Conservation (phyloP, 2,329 filamentous ascomycete species). For the Alternaria rosae region DNA sequence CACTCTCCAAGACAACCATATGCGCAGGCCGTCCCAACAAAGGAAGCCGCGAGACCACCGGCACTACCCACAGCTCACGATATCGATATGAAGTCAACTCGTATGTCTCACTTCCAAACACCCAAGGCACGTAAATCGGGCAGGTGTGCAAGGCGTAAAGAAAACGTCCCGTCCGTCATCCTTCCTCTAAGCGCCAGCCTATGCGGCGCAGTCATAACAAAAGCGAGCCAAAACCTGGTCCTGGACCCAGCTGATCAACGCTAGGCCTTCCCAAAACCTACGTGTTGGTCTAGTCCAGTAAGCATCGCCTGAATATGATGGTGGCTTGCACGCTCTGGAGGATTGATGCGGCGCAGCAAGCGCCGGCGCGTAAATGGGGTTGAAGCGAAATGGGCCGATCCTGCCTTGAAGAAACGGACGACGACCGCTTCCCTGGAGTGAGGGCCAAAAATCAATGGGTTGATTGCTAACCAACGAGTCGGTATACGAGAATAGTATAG, state of each 20-base stretch:
- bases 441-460: slow-evolving; percentile 17
- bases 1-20: not conserved
- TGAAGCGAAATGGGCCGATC: slow-evolving; percentile 9
- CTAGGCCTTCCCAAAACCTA: not conserved
- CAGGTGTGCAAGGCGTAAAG: slow-evolving; percentile 9
- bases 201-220: slow-evolving; percentile 7
- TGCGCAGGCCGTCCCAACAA: not conserved
- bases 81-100: not conserved
- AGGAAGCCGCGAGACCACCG: not conserved
- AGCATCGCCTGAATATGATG: not conserved
- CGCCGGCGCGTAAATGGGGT: slow-evolving; percentile 12
- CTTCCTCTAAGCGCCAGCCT: slow-evolving; percentile 14
- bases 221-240: not conserved
- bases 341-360: slow-evolving; percentile 9
- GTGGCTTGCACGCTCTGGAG: slow-evolving; percentile 7
- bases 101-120: slow-evolving; percentile 13
- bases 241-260: slow-evolving; percentile 4
- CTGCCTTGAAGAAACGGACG: slow-evolving; percentile 12
- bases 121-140: slow-evolving; percentile 4
- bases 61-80: not conserved
- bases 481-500: slow-evolving; percentile 1
- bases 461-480: not conserved
- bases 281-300: not conserved
- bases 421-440: slow-evolving; percentile 6
- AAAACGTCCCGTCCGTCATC: slow-evolving; percentile 8